Evolutionary conservation across 2,329 filamentous ascomycete species (phyloP), one percentile per base, ranked within the genome.

Genomic region (Alternaria sp.): DNA sequence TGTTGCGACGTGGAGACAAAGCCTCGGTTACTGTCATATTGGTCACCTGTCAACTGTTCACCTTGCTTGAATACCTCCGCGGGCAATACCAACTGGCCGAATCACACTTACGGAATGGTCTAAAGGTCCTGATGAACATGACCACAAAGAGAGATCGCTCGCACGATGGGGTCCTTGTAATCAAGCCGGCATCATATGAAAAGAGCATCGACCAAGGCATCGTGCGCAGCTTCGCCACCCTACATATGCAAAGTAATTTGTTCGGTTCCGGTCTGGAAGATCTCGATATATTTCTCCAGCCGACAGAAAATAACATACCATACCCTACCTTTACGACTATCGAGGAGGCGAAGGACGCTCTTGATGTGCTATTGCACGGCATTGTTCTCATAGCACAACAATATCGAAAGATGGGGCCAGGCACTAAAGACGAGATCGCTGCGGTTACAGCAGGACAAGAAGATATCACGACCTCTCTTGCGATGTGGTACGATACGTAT

Each of bases 121-220:
- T 84, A 5, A 78, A 72, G 46, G 67, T 85, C 12, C 65, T 85
- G 1, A 63, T 62, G 12, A 72, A 77, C 28, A 66, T 70, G 12
- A 67, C 73, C 21, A 41, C 49, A 2, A 10, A 23, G 49, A 37
- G 41, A 5, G 49, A 53, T 3, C 3, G 30, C 9, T 25, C 14
- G 5, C 30, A 41, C 2, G 20, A 53, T 25, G 49, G 54, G 56
- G 18, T 51, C 4, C n/a, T 46, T 1, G 25, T 49, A 18, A 28
- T 60, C n/a, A 58, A 54, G 21, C 37, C 47, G 37, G 10, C 26
- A 49, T 62, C 26, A 56, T 63, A 41, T n/a, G 28, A 57, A 63
- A 21, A 76, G 79, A 5, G 73, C 73, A 69, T 78, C 0, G 83
- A 86, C 47, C 75, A 81, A 43, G 83, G 80, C 75, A 81, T 87